A percentile compares a stretch with the other conserved stretches of the same genome.
These are phyloP conservation scores for Xylaria sp. DNA, from an alignment of 2,329 filamentous ascomycete species.

Conservation along the genomic window DNA sequence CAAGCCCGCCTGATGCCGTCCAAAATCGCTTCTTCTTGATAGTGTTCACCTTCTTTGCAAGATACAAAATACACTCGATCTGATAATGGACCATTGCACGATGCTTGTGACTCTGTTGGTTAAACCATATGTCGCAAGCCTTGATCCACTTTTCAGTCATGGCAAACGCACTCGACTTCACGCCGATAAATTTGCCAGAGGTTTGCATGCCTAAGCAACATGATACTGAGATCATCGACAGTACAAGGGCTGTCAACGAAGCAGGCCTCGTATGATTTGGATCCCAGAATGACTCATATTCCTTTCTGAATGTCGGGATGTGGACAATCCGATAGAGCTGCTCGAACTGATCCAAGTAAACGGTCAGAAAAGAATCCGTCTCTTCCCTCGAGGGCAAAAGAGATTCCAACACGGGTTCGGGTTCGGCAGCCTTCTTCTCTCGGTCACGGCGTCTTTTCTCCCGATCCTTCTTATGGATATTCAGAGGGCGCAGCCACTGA, in stretches of 20 bases:
- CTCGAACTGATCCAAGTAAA: constrained; percentile 66
- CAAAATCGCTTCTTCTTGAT: constrained; percentile 74
- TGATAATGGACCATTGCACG: constrained; percentile 70
- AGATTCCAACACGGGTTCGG: constrained; percentile 62
- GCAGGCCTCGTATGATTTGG: constrained; percentile 58
- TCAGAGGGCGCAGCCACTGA: constrained; percentile 69
- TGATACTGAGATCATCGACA: constrained; percentile 70
- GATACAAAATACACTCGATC: constrained; percentile 68
- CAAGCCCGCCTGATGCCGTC: constrained; percentile 66
- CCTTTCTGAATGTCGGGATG: constrained; percentile 67
- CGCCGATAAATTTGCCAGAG: constrained; percentile 65
- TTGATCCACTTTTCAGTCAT: constrained; percentile 67
- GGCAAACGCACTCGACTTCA: constrained; percentile 67
- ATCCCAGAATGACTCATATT: constrained; percentile 68
- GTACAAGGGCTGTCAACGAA: constrained; percentile 66
- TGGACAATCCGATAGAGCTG: constrained; percentile 68
- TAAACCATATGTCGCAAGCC: constrained; percentile 65
- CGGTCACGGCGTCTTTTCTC: constrained; percentile 64
- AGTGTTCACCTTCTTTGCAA: constrained; percentile 70
- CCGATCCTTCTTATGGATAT: constrained; percentile 67
- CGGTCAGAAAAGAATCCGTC: constrained; percentile 60
- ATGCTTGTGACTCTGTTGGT: constrained; percentile 69
- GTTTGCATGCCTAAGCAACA: constrained; percentile 66
- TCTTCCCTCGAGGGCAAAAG: constrained; percentile 61
- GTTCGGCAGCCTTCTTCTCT: constrained; percentile 60